Conservation (phyloP, 1,139 yeast genomes). For the Kurtzmaniella quercitrusa region DNA sequence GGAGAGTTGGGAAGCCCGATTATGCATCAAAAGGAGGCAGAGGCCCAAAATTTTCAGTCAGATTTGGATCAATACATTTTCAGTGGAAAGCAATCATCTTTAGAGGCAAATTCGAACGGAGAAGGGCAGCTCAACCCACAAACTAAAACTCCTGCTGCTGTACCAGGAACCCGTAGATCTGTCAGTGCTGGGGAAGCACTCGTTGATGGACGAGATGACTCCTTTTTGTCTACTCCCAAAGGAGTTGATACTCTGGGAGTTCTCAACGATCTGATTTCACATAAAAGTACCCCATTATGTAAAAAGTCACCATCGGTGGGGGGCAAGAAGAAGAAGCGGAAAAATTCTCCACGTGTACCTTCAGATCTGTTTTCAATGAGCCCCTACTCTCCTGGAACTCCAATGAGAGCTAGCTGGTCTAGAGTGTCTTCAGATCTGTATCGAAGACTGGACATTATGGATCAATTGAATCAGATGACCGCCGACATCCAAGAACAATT, state of each 20-base stretch:
- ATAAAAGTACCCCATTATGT: neutral
- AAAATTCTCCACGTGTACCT: constrained; percentile 1
- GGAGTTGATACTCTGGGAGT: neutral
- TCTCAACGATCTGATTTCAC: neutral
- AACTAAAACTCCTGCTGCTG: neutral
- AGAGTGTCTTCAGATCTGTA: constrained; percentile 11
- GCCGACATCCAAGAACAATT: constrained; percentile 36
- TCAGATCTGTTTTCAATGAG: constrained; percentile 26
- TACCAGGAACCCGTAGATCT: neutral
- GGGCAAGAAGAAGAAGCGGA: constrained; percentile 1
- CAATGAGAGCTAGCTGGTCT: constrained; percentile 7
- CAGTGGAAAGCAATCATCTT: neutral
- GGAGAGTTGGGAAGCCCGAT: neutral
- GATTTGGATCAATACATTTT: neutral
- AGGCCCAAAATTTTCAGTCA: neutral
- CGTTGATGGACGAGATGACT: neutral
- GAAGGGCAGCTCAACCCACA: too few relatives aligned
- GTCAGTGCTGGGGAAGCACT: neutral
- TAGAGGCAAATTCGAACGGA: too few relatives aligned
- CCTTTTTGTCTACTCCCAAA: neutral
- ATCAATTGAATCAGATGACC: constrained; percentile 37
- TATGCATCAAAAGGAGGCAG: neutral
- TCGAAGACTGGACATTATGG: constrained; percentile 37
- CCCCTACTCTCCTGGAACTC: constrained; percentile 34
- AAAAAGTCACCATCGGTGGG: constrained; percentile 3